Evolutionary conservation across 1,284 basidiomycete species (phyloP).

Genomic region (Pseudozyma thailandica): DNA sequence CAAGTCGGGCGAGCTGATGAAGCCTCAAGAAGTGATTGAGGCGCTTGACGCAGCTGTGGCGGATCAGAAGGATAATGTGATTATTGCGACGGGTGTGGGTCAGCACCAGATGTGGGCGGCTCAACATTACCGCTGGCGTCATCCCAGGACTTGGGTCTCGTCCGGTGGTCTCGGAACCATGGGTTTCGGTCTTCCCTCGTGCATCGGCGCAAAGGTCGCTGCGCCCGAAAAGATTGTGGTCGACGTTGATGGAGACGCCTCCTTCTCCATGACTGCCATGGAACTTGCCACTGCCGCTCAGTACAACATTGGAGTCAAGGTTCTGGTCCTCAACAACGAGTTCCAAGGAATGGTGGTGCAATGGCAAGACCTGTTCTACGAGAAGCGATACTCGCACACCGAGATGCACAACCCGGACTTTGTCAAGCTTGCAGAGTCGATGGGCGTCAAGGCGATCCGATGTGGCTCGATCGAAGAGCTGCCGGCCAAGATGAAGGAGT

Average conservation of each 20-base stretch:
- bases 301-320: conserved; percentile 93
- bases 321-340: conserved; percentile 69
- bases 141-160: conserved; percentile 88
- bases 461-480: conserved; percentile 80
- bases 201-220: conserved; percentile 96
- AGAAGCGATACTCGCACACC: conserved; percentile 91
- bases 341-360: conserved; percentile 90
- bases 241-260: conserved; percentile 96
- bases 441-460: conserved; percentile 90
- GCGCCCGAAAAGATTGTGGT: conserved; percentile 92
- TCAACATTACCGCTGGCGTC: conserved; percentile 89
- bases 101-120: conserved; percentile 99
- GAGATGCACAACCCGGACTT: conserved; percentile 95
- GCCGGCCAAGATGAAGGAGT: conserved; percentile 96
- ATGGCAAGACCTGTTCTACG: conserved; percentile 98
- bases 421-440: conserved; percentile 83
- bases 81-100: conserved; percentile 93
- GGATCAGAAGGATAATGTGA: conserved; percentile 83
- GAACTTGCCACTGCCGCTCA: conserved; percentile 93
- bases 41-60: conserved; percentile 79
- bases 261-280: conserved; percentile 98
- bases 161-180: conserved; percentile 94
- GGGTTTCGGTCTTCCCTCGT: conserved; percentile 94
- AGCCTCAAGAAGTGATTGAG: conserved; percentile 96
- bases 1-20: conserved; percentile 77